Evolutionary conservation across 208 protist species (phyloP).

Genomic region (Wallacemonas rigidus): DNA sequence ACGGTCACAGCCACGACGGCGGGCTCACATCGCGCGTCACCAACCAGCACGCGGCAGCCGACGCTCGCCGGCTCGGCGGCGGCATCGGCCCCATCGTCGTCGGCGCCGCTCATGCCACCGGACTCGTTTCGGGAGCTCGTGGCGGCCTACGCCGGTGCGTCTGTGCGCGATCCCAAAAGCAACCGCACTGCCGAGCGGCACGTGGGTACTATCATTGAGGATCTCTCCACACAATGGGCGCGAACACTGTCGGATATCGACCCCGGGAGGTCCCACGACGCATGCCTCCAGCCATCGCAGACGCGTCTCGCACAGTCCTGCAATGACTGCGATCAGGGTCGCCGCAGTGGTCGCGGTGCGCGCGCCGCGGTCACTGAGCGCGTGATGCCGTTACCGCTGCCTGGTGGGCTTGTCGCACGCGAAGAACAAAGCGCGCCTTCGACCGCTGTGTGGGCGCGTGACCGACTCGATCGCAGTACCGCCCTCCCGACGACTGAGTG

Average conservation of each 20-base stretch:
- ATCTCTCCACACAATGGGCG: not conserved
- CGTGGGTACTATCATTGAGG: not conserved
- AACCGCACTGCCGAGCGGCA: not conserved
- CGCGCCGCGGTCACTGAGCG: not conserved
- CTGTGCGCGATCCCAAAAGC: not conserved
- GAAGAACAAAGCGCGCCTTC: not conserved
- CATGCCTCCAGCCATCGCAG: not conserved
- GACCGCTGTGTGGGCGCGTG: constrained; percentile 3
- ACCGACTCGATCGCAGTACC: not conserved
- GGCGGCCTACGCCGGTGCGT: constrained; percentile 5
- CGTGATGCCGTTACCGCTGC: constrained; percentile 8
- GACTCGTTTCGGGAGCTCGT: not conserved
- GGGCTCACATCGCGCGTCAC: not conserved
- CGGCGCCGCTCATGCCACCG: not conserved
- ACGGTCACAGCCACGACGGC: not conserved
- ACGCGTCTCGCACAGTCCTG: constrained; percentile 2
- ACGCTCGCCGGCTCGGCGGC: not conserved
- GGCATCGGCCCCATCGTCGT: not conserved
- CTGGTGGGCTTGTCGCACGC: not conserved
- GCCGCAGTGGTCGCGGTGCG: not conserved
- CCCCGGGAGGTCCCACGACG: not conserved
- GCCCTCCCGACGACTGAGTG: constrained; percentile 1
- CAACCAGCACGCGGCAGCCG: not conserved
- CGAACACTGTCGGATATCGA: not conserved
- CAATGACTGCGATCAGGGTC: not conserved